phyloP scores from a whole-genome alignment of 192 early-diverging fungal species.

The Chytriomyces confervae region DNA sequence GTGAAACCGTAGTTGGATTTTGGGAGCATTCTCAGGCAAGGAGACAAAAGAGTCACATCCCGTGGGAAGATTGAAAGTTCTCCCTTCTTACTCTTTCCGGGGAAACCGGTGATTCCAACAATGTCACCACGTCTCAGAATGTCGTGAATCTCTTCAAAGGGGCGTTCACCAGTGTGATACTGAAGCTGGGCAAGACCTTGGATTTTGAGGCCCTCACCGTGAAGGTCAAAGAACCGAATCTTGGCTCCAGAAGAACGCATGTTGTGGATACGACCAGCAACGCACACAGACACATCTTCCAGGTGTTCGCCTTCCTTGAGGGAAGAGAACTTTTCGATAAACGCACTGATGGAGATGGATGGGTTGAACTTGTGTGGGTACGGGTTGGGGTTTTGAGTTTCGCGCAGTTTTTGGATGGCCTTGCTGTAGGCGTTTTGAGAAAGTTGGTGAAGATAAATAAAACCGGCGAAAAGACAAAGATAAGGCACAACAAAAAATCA shows the following conservation, averaged over 20 bases:
- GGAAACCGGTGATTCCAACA: conserved; percentile 89
- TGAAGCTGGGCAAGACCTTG: conserved; percentile 90
- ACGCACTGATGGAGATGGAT: conserved; percentile 79
- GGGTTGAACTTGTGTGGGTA: conserved; percentile 99
- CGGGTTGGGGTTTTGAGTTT: conserved; percentile 82
- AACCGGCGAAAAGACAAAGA: too few relatives aligned
- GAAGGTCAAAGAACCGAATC: conserved; percentile 95
- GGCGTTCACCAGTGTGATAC: conserved; percentile 54
- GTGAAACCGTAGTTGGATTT: conserved; percentile 94
- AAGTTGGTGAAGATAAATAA: too few relatives aligned
- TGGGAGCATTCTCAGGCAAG: conserved; percentile 96
- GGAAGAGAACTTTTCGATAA: conserved; percentile 80
- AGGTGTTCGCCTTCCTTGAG: conserved; percentile 74
- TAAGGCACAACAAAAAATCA: too few relatives aligned
- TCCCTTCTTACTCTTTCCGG: conserved; percentile 91
- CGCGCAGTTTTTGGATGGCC: conserved; percentile 81
- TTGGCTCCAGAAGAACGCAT: conserved; percentile 87
- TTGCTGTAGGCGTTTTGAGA: conserved; percentile 37
- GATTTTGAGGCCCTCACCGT: conserved; percentile 90
- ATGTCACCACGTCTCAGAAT: conserved; percentile 92
- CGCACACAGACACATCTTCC: conserved; percentile 70
- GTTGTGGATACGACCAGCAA: conserved; percentile 97
- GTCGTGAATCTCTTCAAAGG: conserved; percentile 82
- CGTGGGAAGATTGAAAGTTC: conserved; percentile 95
- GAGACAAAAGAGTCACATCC: conserved; percentile 85